phyloP scores from a whole-genome alignment of 2,329 filamentous ascomycete species.

The Fusarium mundagurra region DNA sequence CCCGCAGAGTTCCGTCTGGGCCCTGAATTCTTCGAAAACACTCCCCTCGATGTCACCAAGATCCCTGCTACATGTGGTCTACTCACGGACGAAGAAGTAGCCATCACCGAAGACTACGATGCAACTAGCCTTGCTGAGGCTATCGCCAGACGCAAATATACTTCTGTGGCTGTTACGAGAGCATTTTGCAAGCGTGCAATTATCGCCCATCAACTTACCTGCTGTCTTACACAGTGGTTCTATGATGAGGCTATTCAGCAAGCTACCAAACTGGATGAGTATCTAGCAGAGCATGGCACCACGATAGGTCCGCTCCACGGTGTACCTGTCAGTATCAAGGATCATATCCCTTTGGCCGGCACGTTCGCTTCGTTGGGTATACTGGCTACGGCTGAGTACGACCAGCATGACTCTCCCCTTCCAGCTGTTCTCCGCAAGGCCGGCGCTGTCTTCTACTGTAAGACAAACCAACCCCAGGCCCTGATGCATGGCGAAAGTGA shows the following conservation, averaged over 20 bases:
- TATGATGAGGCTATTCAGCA: neutral
- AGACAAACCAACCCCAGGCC: neutral
- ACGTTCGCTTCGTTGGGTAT: neutral
- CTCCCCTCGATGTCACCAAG: neutral
- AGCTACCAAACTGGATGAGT: neutral
- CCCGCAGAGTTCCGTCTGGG: neutral
- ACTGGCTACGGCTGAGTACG: neutral
- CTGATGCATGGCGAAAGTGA: neutral
- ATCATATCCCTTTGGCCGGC: neutral
- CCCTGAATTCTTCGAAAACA: neutral
- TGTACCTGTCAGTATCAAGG: neutral
- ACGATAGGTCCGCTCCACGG: neutral
- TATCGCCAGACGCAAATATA: neutral
- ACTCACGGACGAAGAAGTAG: neutral
- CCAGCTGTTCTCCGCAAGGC: neutral
- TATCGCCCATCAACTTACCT: neutral
- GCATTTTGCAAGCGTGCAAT: neutral
- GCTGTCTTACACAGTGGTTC: neutral
- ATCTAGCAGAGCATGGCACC: neutral
- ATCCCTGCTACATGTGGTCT: neutral
- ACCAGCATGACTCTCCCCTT: neutral
- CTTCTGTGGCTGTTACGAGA: neutral
- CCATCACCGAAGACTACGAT: neutral
- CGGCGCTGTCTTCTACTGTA: neutral
- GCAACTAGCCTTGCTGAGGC: neutral